Conservation (phyloP, 1,139 yeast species). For the Sugiyamaella novakii region DNA sequence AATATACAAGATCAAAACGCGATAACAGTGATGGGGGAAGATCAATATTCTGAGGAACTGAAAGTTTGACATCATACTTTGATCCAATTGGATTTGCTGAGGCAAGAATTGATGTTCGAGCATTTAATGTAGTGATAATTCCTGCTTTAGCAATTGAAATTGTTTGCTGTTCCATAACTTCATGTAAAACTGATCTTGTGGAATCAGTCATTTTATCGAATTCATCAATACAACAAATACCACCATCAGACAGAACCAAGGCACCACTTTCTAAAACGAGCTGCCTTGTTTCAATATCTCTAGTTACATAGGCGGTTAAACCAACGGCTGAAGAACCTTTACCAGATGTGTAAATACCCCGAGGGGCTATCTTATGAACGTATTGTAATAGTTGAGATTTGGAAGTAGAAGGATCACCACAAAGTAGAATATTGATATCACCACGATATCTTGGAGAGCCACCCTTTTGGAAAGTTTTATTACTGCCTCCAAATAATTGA, state of each 20-base stretch:
- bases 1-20: constrained; percentile 89
- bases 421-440: constrained; percentile 82
- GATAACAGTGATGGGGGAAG: constrained; percentile 94
- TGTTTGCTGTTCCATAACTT: constrained; percentile 99
- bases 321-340: constrained; percentile 99
- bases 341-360: constrained; percentile 98
- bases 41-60: constrained; percentile 93
- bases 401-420: constrained; percentile 98
- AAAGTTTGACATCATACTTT: constrained; percentile 86
- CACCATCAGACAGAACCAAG: constrained; percentile 93
- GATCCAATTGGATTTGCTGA: constrained; percentile 98
- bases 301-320: constrained; percentile 91
- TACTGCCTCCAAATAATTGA: constrained; percentile 94
- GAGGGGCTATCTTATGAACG: constrained; percentile 95
- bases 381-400: constrained; percentile 92
- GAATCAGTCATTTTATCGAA: constrained; percentile 96
- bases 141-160: constrained; percentile 98
- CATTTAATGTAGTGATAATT: constrained; percentile 92
- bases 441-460: constrained; percentile 87
- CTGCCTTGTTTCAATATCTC: constrained; percentile 92
- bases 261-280: constrained; percentile 96
- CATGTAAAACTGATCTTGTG: constrained; percentile 93
- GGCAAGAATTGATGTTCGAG: constrained; percentile 92
- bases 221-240: constrained; percentile 98
- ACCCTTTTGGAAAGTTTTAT: constrained; percentile 84